Evolutionary conservation across 805 yeast species (phyloP).

Genomic region (Candida michaelii): DNA sequence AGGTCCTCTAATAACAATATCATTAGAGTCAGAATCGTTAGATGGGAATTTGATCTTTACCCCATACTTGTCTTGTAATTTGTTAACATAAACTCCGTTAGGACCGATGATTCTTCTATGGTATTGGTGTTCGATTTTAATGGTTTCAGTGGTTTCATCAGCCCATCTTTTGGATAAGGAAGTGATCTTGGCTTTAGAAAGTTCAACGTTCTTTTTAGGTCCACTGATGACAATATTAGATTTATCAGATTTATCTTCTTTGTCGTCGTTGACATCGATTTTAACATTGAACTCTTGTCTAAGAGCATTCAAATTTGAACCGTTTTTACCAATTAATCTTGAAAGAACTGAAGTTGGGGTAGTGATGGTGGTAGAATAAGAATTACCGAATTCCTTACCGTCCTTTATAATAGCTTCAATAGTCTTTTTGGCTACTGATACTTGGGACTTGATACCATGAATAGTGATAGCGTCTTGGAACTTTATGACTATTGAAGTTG

Average conservation of each 20-base stretch:
- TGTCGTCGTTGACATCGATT: constrained; percentile 64
- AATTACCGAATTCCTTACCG: constrained; percentile 49
- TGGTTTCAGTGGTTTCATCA: constrained; percentile 67
- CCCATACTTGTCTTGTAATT: constrained; percentile 83
- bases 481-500: constrained; percentile 40
- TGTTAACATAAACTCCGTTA: constrained; percentile 74
- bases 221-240: constrained; percentile 69
- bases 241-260: constrained; percentile 24
- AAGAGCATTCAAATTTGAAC: constrained; percentile 66
- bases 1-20: constrained; percentile 79
- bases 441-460: constrained; percentile 69
- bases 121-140: constrained; percentile 72
- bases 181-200: constrained; percentile 59
- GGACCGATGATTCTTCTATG: constrained; percentile 85
- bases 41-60: constrained; percentile 78
- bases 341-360: constrained; percentile 71
- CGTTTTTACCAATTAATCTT: constrained; percentile 87
- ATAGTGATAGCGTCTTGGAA: constrained; percentile 53
- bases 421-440: constrained; percentile 52
- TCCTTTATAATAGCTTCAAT: constrained; percentile 57
- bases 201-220: constrained; percentile 72
- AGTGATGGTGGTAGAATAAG: constrained; percentile 46
- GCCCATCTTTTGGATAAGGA: constrained; percentile 72
- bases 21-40: constrained; percentile 39
- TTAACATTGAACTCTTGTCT: constrained; percentile 73